Conservation (phyloP, 2,329 filamentous ascomycete species). For the Fusarium kyushuense region DNA sequence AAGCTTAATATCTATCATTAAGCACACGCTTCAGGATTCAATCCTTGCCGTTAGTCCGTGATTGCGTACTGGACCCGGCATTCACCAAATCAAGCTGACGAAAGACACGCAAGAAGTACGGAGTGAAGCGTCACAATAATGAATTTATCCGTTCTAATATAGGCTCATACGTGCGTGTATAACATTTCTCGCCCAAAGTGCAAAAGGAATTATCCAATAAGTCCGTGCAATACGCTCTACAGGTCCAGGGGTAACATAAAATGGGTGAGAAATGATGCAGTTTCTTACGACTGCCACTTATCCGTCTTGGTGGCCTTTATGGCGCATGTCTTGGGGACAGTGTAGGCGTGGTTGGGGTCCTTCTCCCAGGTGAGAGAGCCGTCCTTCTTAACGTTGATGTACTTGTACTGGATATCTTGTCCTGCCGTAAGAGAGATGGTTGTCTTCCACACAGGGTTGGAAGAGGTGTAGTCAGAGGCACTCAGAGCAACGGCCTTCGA, state of each 20-base stretch:
- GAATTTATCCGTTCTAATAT: not conserved
- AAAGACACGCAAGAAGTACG: not conserved
- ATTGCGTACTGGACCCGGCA: not conserved
- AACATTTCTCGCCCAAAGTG: not conserved
- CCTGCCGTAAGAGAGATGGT: constrained; percentile 68
- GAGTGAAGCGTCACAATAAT: not conserved
- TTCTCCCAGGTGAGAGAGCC: constrained; percentile 73
- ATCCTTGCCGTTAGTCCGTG: not conserved
- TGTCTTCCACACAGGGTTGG: constrained; percentile 71
- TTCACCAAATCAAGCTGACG: not conserved
- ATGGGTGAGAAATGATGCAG: not conserved
- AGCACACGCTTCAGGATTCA: not conserved
- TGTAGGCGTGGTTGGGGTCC: constrained; percentile 63
- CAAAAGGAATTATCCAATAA: not conserved
- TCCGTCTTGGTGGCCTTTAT: constrained; percentile 47
- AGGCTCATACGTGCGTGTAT: not conserved
- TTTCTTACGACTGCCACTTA: constrained; percentile 47
- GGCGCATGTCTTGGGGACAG: constrained; percentile 50
- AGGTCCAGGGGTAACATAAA: not conserved
- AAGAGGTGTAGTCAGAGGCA: constrained; percentile 68
- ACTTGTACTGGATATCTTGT: constrained; percentile 74
- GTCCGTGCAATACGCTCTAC: not conserved
- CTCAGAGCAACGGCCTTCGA: constrained; percentile 66
- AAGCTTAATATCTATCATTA: not conserved
- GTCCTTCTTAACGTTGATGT: constrained; percentile 68